Percentiles rank a stretch among this genome's conserved stretches.
Conservation (phyloP, 2,329 filamentous ascomycete species). For the Pseudopithomyces maydicus region DNA sequence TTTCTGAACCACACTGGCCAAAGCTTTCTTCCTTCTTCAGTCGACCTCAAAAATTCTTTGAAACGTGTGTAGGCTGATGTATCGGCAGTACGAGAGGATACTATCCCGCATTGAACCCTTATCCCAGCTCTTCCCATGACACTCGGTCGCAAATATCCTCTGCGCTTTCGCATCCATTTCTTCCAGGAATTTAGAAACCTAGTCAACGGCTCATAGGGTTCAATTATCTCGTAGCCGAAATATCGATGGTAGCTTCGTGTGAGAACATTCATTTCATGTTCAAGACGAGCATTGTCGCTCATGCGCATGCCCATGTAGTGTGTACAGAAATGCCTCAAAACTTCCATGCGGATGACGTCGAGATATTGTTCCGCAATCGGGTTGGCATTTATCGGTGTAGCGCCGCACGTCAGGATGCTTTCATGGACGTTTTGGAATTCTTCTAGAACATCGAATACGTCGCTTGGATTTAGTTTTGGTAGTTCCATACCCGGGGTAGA, state of each 20-base stretch:
- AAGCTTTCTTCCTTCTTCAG: not conserved
- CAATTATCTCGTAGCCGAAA: not conserved
- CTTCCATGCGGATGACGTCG: not conserved
- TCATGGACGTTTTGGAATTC: not conserved
- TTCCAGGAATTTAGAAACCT: not conserved
- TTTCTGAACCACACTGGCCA: not conserved
- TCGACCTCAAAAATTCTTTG: not conserved
- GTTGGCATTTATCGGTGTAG: not conserved
- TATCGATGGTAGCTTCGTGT: not conserved
- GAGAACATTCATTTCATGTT: not conserved
- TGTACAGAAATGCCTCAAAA: not conserved
- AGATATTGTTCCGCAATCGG: not conserved
- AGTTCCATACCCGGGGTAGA: no score
- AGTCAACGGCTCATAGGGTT: not conserved
- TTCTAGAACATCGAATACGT: no score
- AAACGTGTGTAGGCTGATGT: not conserved
- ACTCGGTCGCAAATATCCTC: not conserved
- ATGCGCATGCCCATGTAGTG: not conserved
- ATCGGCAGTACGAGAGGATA: not conserved
- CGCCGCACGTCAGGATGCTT: not conserved
- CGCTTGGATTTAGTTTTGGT: no score
- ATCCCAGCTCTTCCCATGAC: not conserved
- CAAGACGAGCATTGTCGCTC: not conserved
- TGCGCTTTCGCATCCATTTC: not conserved
- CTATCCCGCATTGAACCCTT: not conserved